These are phyloP conservation scores for Gnaphalium uliginosum DNA, from an alignment of 129 eudicot species.

Conservation along the genomic window DNA sequence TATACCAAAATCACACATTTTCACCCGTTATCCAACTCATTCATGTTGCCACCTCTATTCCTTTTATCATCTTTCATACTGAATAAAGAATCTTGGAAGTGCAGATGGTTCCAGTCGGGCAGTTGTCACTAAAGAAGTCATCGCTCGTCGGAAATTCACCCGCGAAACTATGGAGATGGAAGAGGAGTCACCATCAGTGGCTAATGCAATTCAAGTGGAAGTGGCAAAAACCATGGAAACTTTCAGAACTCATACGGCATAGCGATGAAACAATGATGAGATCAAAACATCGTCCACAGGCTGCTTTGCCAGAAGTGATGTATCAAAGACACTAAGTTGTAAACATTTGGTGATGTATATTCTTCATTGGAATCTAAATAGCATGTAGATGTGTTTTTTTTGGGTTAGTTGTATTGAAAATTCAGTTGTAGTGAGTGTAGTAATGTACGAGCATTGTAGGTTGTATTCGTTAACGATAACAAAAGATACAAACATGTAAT, in stretches of 20 bases:
- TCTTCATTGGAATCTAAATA: constrained; percentile 7
- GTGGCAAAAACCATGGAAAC: constrained; percentile 99
- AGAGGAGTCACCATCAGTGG: constrained; percentile 99
- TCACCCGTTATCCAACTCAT: background rate
- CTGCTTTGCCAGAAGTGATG: constrained; percentile 48
- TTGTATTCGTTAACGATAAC: constrained; percentile 7
- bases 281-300: constrained; percentile 56
- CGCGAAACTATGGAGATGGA: constrained; percentile 97
- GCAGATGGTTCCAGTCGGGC: constrained; percentile 92
- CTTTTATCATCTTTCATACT: background rate
- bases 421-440: constrained; percentile 23
- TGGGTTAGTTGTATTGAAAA: constrained; percentile 25
- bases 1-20: background rate
- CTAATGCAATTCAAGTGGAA: constrained; percentile 94
- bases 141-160: constrained; percentile 52
- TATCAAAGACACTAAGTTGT: constrained; percentile 44
- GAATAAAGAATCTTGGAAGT: constrained; percentile 9
- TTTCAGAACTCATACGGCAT: constrained; percentile 76
- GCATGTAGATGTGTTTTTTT: constrained; percentile 27
- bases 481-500: constrained; percentile 33
- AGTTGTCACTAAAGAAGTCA: constrained; percentile 70
- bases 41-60: background rate
- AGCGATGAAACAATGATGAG: constrained; percentile 85
- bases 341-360: constrained; percentile 27
- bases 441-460: constrained; percentile 13